phyloP scores from a whole-genome alignment of 768 basidiomycete genomes.

The Trametes elegans region DNA sequence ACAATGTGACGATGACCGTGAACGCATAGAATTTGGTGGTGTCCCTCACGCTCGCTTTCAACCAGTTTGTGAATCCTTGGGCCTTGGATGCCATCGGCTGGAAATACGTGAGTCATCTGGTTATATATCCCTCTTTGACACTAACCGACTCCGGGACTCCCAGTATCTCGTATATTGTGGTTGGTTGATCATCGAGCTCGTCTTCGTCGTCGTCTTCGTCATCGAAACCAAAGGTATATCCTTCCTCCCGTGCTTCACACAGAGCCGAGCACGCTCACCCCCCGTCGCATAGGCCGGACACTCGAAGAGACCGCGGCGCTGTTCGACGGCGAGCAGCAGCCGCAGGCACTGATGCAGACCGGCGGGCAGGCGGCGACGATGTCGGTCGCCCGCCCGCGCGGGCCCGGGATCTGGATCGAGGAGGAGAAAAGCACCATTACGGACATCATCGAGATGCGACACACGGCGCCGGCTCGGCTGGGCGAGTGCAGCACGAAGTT shows the following conservation, averaged over 20 bases:
- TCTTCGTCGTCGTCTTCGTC: constrained; percentile 52
- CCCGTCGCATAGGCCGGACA: constrained; percentile 45
- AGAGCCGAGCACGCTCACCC: not conserved
- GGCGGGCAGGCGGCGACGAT: constrained; percentile 49
- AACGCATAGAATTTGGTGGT: constrained; percentile 53
- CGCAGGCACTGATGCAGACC: constrained; percentile 41
- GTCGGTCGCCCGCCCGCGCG: constrained; percentile 14
- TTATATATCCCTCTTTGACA: too few species aligned
- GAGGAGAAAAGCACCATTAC: constrained; percentile 16
- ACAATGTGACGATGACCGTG: not conserved
- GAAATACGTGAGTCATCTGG: constrained; percentile 39
- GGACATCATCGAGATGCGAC: constrained; percentile 14
- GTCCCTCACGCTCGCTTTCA: constrained; percentile 69
- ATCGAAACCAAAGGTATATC: constrained; percentile 60
- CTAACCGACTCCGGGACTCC: not conserved
- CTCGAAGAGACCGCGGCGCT: constrained; percentile 72
- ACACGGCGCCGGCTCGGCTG: not conserved
- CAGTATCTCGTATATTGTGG: constrained; percentile 60
- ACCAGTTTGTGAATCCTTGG: constrained; percentile 78
- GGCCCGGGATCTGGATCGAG: constrained; percentile 13
- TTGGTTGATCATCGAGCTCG: constrained; percentile 61
- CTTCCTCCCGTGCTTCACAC: not conserved
- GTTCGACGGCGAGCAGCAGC: constrained; percentile 59
- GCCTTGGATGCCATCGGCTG: constrained; percentile 52
- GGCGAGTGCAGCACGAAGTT: constrained; percentile 12